phyloP scores from a whole-genome alignment of 202 grass and related monocot species.

The Miscanthus sacchariflorus region DNA sequence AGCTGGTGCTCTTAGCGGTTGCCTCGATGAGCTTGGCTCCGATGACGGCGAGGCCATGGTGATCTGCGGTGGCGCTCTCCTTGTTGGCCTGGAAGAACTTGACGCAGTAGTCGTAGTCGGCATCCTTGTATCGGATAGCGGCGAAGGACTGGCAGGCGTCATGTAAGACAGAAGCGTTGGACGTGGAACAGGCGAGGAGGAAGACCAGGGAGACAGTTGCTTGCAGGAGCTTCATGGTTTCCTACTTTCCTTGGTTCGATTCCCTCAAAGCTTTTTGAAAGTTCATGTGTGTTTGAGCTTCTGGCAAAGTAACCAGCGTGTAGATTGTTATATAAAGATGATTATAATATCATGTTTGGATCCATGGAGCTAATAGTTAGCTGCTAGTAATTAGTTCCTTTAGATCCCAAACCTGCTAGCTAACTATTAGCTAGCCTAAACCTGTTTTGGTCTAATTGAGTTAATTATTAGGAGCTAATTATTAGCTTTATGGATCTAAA shows the following conservation, averaged over 20 bases:
- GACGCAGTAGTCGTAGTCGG: conserved; percentile 39
- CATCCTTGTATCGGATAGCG: not conserved
- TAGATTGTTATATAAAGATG: not conserved
- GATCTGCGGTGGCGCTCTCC: not conserved
- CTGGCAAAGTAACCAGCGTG: not conserved
- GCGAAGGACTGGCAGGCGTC: conserved; percentile 30
- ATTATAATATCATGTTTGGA: not conserved
- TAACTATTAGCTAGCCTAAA: not conserved
- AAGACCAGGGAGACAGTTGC: not conserved
- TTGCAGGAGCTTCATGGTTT: conserved; percentile 20
- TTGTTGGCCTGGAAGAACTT: conserved; percentile 18
- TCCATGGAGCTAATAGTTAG: not conserved
- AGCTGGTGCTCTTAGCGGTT: not conserved
- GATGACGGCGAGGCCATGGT: conserved; percentile 27
- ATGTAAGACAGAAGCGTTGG: not conserved
- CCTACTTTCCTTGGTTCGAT: not conserved
- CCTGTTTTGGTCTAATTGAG: not conserved
- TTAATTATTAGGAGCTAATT: not conserved
- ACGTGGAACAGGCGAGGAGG: not conserved
- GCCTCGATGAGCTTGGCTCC: not conserved
- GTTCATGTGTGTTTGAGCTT: not conserved
- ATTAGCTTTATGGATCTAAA: not conserved
- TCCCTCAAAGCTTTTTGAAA: not conserved
- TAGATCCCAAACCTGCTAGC: not conserved
- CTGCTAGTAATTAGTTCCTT: not conserved